Evolutionary conservation across 257 asterid species (phyloP).

Genomic region (Knoxia roxburghii): DNA sequence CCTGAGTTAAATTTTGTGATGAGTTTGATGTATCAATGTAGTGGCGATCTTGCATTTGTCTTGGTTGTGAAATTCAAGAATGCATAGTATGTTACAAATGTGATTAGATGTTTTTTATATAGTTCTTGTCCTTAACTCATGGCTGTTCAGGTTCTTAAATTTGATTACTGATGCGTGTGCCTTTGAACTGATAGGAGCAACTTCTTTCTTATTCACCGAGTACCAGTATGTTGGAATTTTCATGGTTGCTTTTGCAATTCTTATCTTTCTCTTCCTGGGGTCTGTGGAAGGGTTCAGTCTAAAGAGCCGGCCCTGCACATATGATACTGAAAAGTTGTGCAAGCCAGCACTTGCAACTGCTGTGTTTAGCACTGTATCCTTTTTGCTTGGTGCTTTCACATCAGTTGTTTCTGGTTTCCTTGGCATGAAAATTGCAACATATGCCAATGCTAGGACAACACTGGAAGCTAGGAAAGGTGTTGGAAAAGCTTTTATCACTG

Average conservation of each 20-base stretch:
- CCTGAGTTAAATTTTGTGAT: neutral
- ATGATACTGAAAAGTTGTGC: slow-evolving; percentile 25
- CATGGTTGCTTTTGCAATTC: slow-evolving; percentile 86
- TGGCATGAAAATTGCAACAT: slow-evolving; percentile 92
- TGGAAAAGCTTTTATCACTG: slow-evolving; percentile 37
- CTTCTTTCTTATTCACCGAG: slow-evolving; percentile 74
- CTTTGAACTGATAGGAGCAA: slow-evolving; percentile 57
- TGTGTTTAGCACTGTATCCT: slow-evolving; percentile 66
- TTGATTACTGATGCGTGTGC: neutral
- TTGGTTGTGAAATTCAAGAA: neutral
- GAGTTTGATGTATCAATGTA: neutral
- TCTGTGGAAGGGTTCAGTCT: slow-evolving; percentile 89
- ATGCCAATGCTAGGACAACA: slow-evolving; percentile 91
- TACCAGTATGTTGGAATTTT: slow-evolving; percentile 76
- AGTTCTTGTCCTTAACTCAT: neutral
- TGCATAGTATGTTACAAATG: too few relatives aligned
- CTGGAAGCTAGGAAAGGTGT: slow-evolving; percentile 90
- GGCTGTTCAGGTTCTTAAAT: neutral
- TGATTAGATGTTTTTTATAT: too few relatives aligned
- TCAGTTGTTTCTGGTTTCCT: slow-evolving; percentile 85
- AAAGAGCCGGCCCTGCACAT: slow-evolving; percentile 35
- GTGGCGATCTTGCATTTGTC: neutral
- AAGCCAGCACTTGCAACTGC: slow-evolving; percentile 75
- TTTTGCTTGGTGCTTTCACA: slow-evolving; percentile 83
- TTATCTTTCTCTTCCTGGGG: slow-evolving; percentile 83